Base-by-base conservation (phyloP, 2,329 filamentous ascomycete species). In the Talaromyces sp. region DNA sequence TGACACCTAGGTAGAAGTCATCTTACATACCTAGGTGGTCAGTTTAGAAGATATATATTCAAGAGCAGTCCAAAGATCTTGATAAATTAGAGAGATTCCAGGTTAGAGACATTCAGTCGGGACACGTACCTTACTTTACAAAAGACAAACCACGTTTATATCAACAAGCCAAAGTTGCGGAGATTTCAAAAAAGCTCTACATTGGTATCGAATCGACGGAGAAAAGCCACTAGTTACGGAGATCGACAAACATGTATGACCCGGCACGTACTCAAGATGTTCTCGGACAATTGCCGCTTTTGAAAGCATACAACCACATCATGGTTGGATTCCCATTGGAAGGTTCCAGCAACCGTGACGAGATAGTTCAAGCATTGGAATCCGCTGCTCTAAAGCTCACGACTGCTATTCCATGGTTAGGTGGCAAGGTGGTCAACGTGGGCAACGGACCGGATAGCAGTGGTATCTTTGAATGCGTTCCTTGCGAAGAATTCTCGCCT, bases 331-430 rank as follows among this genome's bases (percentile, higher is more conserved):
- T 65, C 19, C 13, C 45, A 13, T 29, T 65, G 22, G 34, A 38
- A 10, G n/a, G 61, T n/a, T 17, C 49, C 15, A 53, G 22, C 25
- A 22, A 38, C 2, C 56, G 29, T 10, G 63, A 61, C 1, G 45
- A 58, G 7, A 63, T 66, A 31, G 22, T 67, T 6, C 7, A 56
- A 40, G 40, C 62, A 17, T 53, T 71, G 5, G 36, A 67, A 62
- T 10, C 31, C 11, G 70, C 69, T n/a, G 60, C 64, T 31, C 29
- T 10, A 11, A 67, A 65, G 25, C 51, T 72, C 29, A 67, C 53
- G 7, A 29, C 62, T 3, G 60, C 61, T 65, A 34, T 70, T 13
- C 72, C 72, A 25, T 74, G 72, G 72, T 40, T 74, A n/a, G 69
- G 65, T 1, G 68, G 68, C 2, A 59, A 68, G 54, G 69, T 73